A percentile compares a stretch with the other conserved stretches of the same genome.
Evolutionary conservation across 1,284 basidiomycete genomes (phyloP).

Genomic region (Vanrija sp.): DNA sequence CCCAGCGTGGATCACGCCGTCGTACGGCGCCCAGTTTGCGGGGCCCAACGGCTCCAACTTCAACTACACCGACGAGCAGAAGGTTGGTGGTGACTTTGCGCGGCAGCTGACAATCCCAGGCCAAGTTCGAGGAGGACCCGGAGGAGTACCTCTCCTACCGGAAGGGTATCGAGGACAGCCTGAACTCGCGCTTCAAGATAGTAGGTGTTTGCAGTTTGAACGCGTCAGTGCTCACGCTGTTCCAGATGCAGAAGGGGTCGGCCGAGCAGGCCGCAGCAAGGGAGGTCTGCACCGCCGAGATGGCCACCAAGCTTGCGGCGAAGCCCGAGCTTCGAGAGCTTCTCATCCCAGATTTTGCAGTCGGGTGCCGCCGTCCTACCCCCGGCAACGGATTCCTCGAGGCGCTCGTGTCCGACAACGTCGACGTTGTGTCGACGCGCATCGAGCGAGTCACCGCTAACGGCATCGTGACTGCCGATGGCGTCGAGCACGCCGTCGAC

Average conservation of each 20-base stretch:
- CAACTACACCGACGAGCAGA: constrained; percentile 30
- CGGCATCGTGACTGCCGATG: constrained; percentile 25
- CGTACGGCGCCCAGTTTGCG: constrained; percentile 22
- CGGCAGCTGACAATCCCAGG: not conserved
- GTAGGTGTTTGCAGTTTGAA: constrained; percentile 24
- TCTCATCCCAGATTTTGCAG: constrained; percentile 22
- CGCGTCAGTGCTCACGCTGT: constrained; percentile 6
- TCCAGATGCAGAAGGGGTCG: not conserved
- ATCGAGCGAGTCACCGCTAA: constrained; percentile 21
- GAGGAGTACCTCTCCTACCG: constrained; percentile 25
- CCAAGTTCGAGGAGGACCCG: constrained; percentile 14
- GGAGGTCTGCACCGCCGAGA: not conserved
- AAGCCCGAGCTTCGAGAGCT: constrained; percentile 24
- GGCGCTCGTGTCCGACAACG: constrained; percentile 31
- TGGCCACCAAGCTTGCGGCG: constrained; percentile 17
- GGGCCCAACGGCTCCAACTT: constrained; percentile 27
- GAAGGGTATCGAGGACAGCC: constrained; percentile 29
- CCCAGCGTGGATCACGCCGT: constrained; percentile 29
- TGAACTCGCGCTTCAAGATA: constrained; percentile 25
- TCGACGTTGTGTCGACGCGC: constrained; percentile 21
- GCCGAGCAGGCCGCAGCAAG: constrained; percentile 4
- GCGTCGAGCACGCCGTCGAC: constrained; percentile 23
- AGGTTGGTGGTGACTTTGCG: not conserved
- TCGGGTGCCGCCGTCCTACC: constrained; percentile 40
- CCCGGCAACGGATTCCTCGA: constrained; percentile 45